A percentile compares a stretch with the other conserved stretches of the same genome.
Evolutionary conservation across 352 stramenopile species (phyloP).

Genomic region (Globisporangium yorkense): DNA sequence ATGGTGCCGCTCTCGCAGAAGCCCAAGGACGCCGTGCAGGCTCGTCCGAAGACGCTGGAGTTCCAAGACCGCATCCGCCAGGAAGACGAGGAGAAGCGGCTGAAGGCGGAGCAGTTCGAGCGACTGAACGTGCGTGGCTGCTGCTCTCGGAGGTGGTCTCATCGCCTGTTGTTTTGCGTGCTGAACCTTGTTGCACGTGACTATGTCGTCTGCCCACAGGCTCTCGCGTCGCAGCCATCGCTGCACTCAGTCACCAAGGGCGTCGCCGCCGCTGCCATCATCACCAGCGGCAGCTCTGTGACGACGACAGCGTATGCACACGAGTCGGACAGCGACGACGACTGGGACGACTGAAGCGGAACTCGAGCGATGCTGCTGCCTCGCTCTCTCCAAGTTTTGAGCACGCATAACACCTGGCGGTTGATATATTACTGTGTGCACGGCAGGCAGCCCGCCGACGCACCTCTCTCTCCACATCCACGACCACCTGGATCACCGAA

Average conservation of each 20-base stretch:
- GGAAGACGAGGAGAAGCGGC: conserved; percentile 57
- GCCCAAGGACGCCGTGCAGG: conserved; percentile 23
- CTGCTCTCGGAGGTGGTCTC: background rate
- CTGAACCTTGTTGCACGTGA: background rate
- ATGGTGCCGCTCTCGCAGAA: conserved; percentile 68
- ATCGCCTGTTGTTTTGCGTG: background rate
- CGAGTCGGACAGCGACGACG: conserved; percentile 64
- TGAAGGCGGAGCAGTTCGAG: conserved; percentile 59
- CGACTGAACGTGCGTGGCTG: conserved; percentile 46
- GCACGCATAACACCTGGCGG: background rate
- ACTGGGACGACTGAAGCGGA: conserved; percentile 72
- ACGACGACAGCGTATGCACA: conserved; percentile 11
- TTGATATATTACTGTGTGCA: background rate
- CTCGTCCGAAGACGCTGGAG: conserved; percentile 55
- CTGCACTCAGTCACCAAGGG: conserved; percentile 48
- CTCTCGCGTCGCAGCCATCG: conserved; percentile 60
- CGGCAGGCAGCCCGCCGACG: background rate
- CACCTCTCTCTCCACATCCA: background rate
- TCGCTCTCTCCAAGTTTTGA: conserved; percentile 1
- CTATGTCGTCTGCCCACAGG: conserved; percentile 16
- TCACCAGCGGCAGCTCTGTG: background rate
- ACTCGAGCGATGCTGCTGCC: conserved; percentile 2
- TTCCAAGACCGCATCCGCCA: conserved; percentile 55
- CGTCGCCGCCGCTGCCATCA: conserved; percentile 3
- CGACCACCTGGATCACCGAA: conserved; percentile 16